Base-by-base conservation (phyloP, 1,139 yeast genomes). In the Kluyveromyces sp. region DNA sequence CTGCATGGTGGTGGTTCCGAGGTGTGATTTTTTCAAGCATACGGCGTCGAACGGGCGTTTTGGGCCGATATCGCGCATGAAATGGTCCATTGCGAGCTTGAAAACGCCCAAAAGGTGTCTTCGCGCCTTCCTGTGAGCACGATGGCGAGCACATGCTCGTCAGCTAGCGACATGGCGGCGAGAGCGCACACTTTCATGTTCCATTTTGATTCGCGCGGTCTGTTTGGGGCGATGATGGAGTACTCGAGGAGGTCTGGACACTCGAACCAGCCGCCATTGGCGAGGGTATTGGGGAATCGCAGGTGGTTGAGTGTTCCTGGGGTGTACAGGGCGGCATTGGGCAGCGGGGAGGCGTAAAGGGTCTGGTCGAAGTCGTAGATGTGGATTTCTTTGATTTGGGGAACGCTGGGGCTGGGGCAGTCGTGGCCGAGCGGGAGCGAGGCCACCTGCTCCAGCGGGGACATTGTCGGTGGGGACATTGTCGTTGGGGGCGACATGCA, bases 311-410 rank as follows among this genome's bases (percentile, higher is more conserved):
- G 45, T 0, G 71, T 49, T 5, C 55, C 45, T 4, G 59, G 57
- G n/a, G 67, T 57, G 50, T 67, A 65, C 7, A 74, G 52, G 7
- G 58, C 56, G 2, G 67, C 65, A 52, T 72, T 74, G 0, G 77
- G 76, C 2, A 57, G 53, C 2, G 78, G 78, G 2, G 77, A 67
- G 29, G 57, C 53, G 53, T 71, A 73, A 15, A 75, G 55, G 0
- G 78, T 72, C 42, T 72, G 70, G 53, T 75, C 79, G 50, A 74
- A 74, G 51, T 74, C 78, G 53, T 71, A 74, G 15, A 74, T 58
- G 51, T 73, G 74, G 3, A 74, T 53, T 37, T 57, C 58, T 32
- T 45, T 58, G 21, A 66, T 55, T 5, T 38, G 44, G 7, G n/a
- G 2, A 3, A 3, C 39, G 7, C 36, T n/a, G 7, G 33, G 10